A percentile compares a stretch with the other conserved stretches of the same genome.
phyloP scores from a whole-genome alignment of 164 flowering plant species.

The Tetrastigma voinierianum region DNA sequence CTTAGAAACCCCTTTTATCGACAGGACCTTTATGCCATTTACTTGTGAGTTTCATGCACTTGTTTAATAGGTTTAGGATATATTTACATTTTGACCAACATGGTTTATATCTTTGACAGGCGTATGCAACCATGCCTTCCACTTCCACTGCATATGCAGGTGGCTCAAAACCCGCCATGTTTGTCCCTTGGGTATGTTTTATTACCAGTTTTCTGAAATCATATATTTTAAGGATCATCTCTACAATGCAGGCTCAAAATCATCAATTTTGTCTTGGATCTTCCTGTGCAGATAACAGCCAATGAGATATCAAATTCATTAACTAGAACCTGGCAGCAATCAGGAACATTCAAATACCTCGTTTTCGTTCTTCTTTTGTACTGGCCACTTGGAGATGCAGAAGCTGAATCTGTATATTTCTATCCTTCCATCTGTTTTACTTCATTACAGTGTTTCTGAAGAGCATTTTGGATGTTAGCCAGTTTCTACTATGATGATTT shows the following conservation, averaged over 20 bases:
- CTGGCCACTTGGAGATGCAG: background rate
- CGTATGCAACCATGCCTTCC: conserved; percentile 50
- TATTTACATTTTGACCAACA: background rate
- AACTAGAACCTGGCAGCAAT: conserved; percentile 20
- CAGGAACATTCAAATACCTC: background rate
- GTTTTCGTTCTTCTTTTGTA: background rate
- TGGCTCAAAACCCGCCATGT: conserved; percentile 59
- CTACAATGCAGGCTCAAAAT: background rate
- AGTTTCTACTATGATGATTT: background rate
- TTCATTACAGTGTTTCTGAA: background rate
- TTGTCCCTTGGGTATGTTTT: conserved; percentile 45
- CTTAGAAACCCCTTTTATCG: no score
- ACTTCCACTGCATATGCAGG: conserved; percentile 52
- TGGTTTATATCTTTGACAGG: conserved; percentile 21
- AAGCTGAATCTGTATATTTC: background rate
- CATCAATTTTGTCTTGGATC: background rate
- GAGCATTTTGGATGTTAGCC: background rate
- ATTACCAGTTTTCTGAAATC: background rate
- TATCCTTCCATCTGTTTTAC: background rate
- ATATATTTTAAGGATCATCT: background rate
- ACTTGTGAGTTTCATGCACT: background rate
- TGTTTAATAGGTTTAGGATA: background rate
- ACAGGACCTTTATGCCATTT: background rate
- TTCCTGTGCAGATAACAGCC: conserved; percentile 41
- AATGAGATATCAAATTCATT: conserved; percentile 53